Evolutionary conservation across 2,329 filamentous ascomycete species (phyloP), one percentile per base, ranked within the genome.

Genomic region (Fusarium sp.): DNA sequence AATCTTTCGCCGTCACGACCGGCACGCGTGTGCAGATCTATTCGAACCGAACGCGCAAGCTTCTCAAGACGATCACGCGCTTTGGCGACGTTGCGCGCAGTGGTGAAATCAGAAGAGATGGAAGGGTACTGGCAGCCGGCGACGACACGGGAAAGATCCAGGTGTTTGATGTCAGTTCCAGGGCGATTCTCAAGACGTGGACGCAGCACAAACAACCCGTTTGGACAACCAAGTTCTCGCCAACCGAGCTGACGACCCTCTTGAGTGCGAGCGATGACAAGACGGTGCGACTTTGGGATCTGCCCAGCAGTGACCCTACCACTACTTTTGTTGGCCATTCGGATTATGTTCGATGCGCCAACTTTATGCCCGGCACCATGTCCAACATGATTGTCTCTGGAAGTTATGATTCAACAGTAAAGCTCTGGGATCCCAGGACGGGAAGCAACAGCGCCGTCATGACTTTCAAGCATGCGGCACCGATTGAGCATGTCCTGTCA

Each of bases 101-200:
- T 69, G 95, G 92, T 60, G 92, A 96, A 72, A 89, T 98, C 63
- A 87, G 95, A 56, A 84, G 88, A 52, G 95, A 99, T 78, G 94
- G 93, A 36, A 86, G 92, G 60, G 90, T 99, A 53, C 78, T 99
- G 68, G 89, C 96, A 32, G 93, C 94, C 29, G 94, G 94, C 70
- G 94, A 97, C 68, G 94, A 97, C 73, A 90, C 87, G 36, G 96
- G 96, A 53, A 88, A 89, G 61, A 91, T 99, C 66, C 96, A 99
- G 77, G 93, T 97, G 11, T 99, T 98, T 72, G 95, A 99, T 72
- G 87, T 96, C 47, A 88, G 73, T 39, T 94, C 93, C 53, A 85
- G 95, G 63, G 93, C 93, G 4, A 97, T 99, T 66, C 79, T 99
- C 69, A 94, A 95, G 80, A 97, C 94, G 47, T 99, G 95, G 94